A percentile compares a stretch with the other conserved stretches of the same genome.
These are phyloP conservation scores for Phaffia rhodozyma DNA, from an alignment of 1,284 basidiomycete species.

Conservation along the genomic window DNA sequence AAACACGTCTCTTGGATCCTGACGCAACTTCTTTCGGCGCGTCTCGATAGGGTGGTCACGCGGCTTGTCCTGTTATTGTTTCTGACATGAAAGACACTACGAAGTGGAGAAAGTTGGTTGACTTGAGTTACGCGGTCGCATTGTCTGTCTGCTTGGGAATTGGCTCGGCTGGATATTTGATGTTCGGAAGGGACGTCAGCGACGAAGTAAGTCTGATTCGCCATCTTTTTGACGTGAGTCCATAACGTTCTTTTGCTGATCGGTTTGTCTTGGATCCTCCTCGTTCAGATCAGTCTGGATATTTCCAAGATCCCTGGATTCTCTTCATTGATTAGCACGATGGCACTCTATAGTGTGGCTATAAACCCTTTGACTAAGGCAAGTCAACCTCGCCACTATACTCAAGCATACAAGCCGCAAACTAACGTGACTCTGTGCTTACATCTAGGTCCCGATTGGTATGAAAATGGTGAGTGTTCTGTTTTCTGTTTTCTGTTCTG, in stretches of 20 bases:
- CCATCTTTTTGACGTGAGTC: background rate
- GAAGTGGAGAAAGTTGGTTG: constrained; percentile 44
- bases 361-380: too few relatives aligned
- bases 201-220: constrained; percentile 46
- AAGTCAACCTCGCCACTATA: background rate
- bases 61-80: constrained; percentile 55
- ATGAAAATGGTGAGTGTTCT: constrained; percentile 31
- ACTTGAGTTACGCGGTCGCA: constrained; percentile 21
- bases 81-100: constrained; percentile 78
- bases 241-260: background rate
- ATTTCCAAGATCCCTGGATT: constrained; percentile 65
- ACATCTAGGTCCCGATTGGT: constrained; percentile 74
- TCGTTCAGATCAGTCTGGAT: constrained; percentile 62
- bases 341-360: constrained; percentile 72
- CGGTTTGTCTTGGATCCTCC: constrained; percentile 6
- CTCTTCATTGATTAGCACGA: constrained; percentile 54
- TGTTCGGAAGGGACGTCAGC: constrained; percentile 75
- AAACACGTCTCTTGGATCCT: constrained; percentile 17
- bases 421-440: constrained; percentile 19
- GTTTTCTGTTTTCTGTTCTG: background rate
- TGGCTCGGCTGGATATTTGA: constrained; percentile 51
- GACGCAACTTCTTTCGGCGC: background rate
- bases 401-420: background rate
- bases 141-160: constrained; percentile 3
- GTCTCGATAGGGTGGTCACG: background rate